Conservation (phyloP, 495 filamentous ascomycete genomes). For the Lentithecium fluviatile region DNA sequence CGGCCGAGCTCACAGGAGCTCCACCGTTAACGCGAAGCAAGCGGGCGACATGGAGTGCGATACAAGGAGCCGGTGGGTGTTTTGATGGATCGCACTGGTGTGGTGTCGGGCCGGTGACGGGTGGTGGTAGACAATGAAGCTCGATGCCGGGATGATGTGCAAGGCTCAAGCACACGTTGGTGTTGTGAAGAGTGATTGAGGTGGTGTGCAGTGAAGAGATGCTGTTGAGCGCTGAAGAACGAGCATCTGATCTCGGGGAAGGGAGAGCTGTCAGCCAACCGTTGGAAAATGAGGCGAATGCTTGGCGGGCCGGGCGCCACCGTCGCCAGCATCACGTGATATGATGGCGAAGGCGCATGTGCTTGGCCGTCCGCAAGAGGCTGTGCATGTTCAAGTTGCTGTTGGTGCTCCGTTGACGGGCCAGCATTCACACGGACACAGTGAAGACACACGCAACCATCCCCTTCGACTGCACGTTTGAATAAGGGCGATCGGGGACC, state of each 20-base stretch:
- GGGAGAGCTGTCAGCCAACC: conserved; percentile 12
- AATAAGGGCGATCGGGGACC: too few relatives aligned
- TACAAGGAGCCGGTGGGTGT: background rate
- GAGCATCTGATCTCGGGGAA: background rate
- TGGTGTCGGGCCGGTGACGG: background rate
- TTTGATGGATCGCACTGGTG: background rate
- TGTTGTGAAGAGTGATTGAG: background rate
- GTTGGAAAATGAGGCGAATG: conserved; percentile 14
- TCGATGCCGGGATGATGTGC: too few relatives aligned
- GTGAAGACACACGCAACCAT: background rate
- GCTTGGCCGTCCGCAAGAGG: background rate
- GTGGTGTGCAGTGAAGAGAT: background rate
- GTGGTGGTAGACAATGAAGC: background rate
- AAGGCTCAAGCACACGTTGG: too few relatives aligned
- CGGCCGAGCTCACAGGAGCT: conserved; percentile 25
- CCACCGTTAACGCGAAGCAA: conserved; percentile 10
- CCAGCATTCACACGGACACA: background rate
- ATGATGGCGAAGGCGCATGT: conserved; percentile 14
- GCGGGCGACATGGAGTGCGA: conserved; percentile 25
- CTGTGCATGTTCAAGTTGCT: conserved; percentile 7
- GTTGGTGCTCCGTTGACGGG: background rate
- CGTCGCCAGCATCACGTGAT: background rate
- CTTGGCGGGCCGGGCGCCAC: background rate
- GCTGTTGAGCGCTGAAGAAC: background rate
- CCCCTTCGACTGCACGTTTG: too few relatives aligned